Evolutionary conservation across 108 stramenopile genomes (phyloP), one percentile per base, ranked within the genome.

Genomic region (Thalassiosira profunda): DNA sequence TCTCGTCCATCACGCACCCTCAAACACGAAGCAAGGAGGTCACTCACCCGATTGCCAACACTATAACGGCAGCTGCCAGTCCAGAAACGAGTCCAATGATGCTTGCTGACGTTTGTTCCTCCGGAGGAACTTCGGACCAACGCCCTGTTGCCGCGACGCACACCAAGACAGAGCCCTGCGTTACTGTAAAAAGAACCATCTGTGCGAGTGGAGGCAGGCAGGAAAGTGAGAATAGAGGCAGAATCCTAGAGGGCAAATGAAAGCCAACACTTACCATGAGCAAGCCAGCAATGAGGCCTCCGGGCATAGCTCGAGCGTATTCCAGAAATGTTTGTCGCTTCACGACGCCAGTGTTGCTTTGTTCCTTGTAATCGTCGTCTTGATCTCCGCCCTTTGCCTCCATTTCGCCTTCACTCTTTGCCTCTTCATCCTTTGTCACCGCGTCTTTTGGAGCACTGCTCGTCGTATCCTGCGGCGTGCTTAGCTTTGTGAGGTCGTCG

Each of bases 291-390:
- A 44, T 66, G 9, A 76, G 51, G 7, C 88, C 90, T 4, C 89
- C 88, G 18, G 76, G 76, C 82, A 89, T 87, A 1, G 92, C 84
- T 34, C 43, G 71, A 5, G 79, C 26, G 58, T 97, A 99, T 37
- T 77, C 66, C 14, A 58, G 40, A 65, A 91, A 98, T 24, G 97
- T 96, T 12, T 67, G 67, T 24, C 42, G 40, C 33, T 78, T 72
- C 1, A 97, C 95, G 17, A 86, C 79, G 9, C 97, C 97, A 28
- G 78, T 74, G 4, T 52, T 49, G 5, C 84, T 92, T n/a, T 46
- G 60, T 77, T 98, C 97, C 35, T 90, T 86, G 28, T 81, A 76
- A 33, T 84, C 86, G 30, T 76, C 56, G 28, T 44, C 67, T 44
- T 41, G 56, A 29, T 55, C 73, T 10, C 12, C 24, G 18, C 30